Conservation (phyloP, 345 rosid genomes). For the Salix udensis region DNA sequence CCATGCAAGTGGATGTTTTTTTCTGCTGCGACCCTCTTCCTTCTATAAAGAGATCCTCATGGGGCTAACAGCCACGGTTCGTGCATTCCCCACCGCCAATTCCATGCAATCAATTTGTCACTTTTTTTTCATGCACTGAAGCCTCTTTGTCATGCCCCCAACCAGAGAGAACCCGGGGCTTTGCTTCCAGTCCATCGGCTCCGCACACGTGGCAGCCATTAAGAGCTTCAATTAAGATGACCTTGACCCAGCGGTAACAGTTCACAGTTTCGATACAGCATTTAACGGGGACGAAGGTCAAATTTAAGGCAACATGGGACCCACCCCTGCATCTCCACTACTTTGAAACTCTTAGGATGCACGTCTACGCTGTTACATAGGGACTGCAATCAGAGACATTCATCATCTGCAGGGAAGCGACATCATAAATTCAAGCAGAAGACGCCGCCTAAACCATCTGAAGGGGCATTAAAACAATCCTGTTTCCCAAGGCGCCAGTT, state of each 20-base stretch:
- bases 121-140: constrained; percentile 21
- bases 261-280: background rate
- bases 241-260: background rate
- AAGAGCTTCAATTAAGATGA: background rate
- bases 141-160: constrained; percentile 12
- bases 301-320: background rate
- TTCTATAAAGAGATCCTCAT: constrained; percentile 6
- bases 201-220: constrained; percentile 1
- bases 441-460: no score
- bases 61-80: constrained; percentile 24
- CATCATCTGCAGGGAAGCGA: no score
- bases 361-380: background rate
- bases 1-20: constrained; percentile 7
- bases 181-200: background rate
- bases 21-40: constrained; percentile 14
- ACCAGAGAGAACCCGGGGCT: constrained; percentile 10
- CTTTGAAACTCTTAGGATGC: background rate
- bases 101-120: constrained; percentile 24
- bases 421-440: no score
- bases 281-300: background rate
- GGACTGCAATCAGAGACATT: background rate
- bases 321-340: background rate
- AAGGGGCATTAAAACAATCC: no score
- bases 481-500: no score
- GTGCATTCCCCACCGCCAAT: constrained; percentile 35